Evolutionary conservation across 768 basidiomycete genomes (phyloP).

Genomic region (Rhodotorula babjevae): DNA sequence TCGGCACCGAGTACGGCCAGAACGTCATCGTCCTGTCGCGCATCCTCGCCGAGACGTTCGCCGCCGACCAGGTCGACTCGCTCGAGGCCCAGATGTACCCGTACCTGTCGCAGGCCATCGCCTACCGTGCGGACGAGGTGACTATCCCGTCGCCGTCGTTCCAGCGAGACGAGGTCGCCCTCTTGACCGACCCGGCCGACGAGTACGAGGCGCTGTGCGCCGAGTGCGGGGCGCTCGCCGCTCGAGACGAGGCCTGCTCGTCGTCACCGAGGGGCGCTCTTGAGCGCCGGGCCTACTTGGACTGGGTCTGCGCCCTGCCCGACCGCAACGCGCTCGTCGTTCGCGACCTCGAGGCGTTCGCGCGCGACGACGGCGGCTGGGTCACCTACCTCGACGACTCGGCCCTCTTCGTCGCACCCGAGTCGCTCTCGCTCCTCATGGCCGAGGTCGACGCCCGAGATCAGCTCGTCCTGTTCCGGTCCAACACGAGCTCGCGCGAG

Average conservation of each 20-base stretch:
- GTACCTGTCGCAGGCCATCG: constrained; percentile 21
- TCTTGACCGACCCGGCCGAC: not conserved
- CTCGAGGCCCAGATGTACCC: constrained; percentile 26
- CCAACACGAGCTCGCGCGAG: constrained; percentile 14
- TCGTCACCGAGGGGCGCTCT: not conserved
- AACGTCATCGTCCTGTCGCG: constrained; percentile 22
- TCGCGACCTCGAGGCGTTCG: constrained; percentile 24
- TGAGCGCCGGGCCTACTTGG: constrained; percentile 3
- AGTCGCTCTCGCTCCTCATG: constrained; percentile 32
- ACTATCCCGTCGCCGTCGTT: constrained; percentile 7
- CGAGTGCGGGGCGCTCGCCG: constrained; percentile 13
- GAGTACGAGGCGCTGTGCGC: constrained; percentile 19
- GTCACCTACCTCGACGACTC: constrained; percentile 32
- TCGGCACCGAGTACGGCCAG: constrained; percentile 19
- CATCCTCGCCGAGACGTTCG: constrained; percentile 22
- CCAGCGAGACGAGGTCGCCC: constrained; percentile 3
- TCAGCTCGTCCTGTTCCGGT: constrained; percentile 33
- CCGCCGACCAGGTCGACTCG: constrained; percentile 24
- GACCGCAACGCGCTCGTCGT: constrained; percentile 13
- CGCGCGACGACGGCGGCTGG: constrained; percentile 6
- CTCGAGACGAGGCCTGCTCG: not conserved
- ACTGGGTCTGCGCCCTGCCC: constrained; percentile 16
- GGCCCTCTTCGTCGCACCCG: constrained; percentile 13
- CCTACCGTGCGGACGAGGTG: not conserved
- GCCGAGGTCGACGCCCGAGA: constrained; percentile 18